These are phyloP conservation scores for Trichoderma asperelloides DNA, from an alignment of 495 filamentous ascomycete genomes.

Conservation along the genomic window DNA sequence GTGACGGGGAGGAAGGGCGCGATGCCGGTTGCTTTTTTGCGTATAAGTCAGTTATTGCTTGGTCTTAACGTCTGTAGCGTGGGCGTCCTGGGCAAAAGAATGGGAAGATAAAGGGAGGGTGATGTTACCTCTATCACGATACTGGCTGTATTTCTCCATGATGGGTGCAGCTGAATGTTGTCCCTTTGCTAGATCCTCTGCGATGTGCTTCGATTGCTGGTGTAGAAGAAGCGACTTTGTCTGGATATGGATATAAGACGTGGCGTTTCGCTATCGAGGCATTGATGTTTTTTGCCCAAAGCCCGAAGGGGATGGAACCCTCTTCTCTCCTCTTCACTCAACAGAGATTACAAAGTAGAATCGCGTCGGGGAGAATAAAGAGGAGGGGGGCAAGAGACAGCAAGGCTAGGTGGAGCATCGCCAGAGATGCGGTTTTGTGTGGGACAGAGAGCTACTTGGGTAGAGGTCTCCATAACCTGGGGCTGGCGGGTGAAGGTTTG, in stretches of 20 bases:
- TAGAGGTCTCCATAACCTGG: slow-evolving; percentile 4
- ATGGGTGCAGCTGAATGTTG: not conserved
- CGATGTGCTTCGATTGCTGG: not conserved
- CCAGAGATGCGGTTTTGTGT: not conserved
- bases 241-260: not conserved
- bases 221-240: not conserved
- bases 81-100: not conserved
- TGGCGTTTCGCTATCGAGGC: slow-evolving; percentile 1
- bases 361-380: not conserved
- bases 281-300: not conserved
- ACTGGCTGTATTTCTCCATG: slow-evolving; percentile 99
- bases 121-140: slow-evolving; percentile 72
- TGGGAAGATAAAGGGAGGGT: not conserved
- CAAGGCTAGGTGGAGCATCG: not conserved
- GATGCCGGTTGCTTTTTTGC: slow-evolving; percentile 72
- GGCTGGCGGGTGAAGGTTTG: not conserved
- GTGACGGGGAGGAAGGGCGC: slow-evolving; percentile 85
- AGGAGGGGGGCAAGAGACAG: not conserved
- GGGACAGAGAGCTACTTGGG: not conserved
- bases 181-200: not conserved
- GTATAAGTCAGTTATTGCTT: not conserved
- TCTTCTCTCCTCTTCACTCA: not conserved
- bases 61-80: not conserved
- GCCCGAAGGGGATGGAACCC: not conserved
- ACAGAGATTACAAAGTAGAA: not conserved